Conservation (phyloP, 2,329 filamentous ascomycete species). For the Aspergillus sp. region DNA sequence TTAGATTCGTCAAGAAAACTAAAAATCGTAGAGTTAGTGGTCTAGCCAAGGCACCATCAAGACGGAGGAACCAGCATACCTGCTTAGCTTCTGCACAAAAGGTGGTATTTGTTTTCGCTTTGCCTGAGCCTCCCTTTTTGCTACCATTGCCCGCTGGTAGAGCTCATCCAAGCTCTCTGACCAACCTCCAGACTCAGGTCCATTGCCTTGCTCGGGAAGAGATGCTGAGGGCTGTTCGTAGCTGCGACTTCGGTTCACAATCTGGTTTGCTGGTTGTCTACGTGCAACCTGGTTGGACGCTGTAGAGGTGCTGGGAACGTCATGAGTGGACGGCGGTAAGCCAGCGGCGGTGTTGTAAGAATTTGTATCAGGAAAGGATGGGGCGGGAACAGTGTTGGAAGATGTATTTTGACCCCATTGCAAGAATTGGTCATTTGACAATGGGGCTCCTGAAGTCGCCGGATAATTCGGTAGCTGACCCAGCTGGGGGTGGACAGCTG, state of each 20-base stretch:
- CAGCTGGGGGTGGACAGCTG: constrained; percentile 58
- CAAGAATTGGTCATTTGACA: constrained; percentile 54
- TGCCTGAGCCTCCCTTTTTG: constrained; percentile 81
- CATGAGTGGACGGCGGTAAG: constrained; percentile 52
- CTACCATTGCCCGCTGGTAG: constrained; percentile 74
- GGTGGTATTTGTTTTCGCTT: constrained; percentile 96
- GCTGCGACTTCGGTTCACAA: constrained; percentile 38
- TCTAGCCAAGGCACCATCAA: not conserved
- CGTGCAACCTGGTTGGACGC: constrained; percentile 45
- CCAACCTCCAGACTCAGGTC: constrained; percentile 41
- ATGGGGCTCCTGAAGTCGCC: constrained; percentile 42
- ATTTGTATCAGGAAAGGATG: constrained; percentile 44
- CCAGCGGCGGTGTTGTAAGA: constrained; percentile 29
- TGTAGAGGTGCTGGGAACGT: constrained; percentile 50
- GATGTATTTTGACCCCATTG: constrained; percentile 54
- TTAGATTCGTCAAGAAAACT: constrained; percentile 93
- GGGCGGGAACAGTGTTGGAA: constrained; percentile 26
- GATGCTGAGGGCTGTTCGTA: constrained; percentile 37
- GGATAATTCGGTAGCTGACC: constrained; percentile 53
- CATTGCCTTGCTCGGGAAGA: constrained; percentile 29
- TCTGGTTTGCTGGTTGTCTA: constrained; percentile 38
- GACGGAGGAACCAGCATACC: constrained; percentile 58
- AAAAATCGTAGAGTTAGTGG: constrained; percentile 14
- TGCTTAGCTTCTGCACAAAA: constrained; percentile 97
- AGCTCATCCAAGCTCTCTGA: constrained; percentile 71